Evolutionary conservation across 768 basidiomycete genomes (phyloP), one percentile per base, ranked within the genome.

Genomic region (Obba rivulosa): DNA sequence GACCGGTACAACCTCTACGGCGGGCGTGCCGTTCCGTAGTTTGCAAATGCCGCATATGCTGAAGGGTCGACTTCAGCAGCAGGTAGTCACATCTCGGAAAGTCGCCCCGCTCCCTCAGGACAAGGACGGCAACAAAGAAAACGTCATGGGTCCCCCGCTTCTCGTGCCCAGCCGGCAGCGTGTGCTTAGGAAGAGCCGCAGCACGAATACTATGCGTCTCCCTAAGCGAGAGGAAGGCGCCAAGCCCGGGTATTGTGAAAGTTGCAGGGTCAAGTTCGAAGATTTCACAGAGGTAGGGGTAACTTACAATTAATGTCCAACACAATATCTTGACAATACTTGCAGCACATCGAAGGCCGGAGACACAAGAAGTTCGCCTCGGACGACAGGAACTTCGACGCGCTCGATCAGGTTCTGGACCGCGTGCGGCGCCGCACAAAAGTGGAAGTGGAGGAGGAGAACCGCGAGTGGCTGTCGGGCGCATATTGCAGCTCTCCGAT

Each of bases 231-330:
- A 92, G 49, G 92, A 95, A 69, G 83, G 82, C 16, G 81, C 77
- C 53, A 97, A 96, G 59, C 87, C 94, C 4, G 96, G 96, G 4
- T 98, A 97, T 66, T 99, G 96, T 65, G 96, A 99, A 67, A 94
- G 92, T 63, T 99, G 96, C 66, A 79, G 95, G 34, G 61, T 76
- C 48, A 92, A 92, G 65, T 99, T 94, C 60, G 83, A 86, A 0
- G 86, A 95, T 66, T 95, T 98, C 58, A 78, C 79, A 52, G 67
- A 71, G 56, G 95, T 96, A 57, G 61, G 83, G 73, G 50, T 22
- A 20, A 7, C 45, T 43, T 3, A 17, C 46, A 21, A 34, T 18
- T 38, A 23, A n/a, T n/a, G n/a, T n/a, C n/a, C n/a, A n/a, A 35
- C 34, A n/a, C n/a, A 21, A 5, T 21, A 16, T 48, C 38, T 17